phyloP scores from a whole-genome alignment of 768 basidiomycete genomes.

The Asterophora lycoperdoides region DNA sequence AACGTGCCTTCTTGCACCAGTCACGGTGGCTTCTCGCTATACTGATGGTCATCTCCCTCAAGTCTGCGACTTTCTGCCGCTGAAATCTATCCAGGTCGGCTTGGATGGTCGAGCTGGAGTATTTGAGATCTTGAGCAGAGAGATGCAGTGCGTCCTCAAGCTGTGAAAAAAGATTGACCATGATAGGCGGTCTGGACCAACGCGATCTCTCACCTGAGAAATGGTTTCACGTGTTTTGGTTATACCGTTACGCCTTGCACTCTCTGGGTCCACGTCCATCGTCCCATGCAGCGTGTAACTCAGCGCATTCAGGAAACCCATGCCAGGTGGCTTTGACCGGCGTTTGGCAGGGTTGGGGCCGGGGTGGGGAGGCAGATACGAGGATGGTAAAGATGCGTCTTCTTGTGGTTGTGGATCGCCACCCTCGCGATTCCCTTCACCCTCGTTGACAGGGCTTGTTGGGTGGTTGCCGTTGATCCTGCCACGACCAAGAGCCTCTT shows the following conservation, averaged over 20 bases:
- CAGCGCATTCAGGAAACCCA: conserved; percentile 85
- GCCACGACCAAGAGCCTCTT: conserved; percentile 75
- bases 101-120: conserved; percentile 94
- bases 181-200: background rate
- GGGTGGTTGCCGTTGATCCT: conserved; percentile 27
- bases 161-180: conserved; percentile 35
- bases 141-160: conserved; percentile 93
- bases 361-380: conserved; percentile 72
- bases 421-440: conserved; percentile 19
- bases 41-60: conserved; percentile 89
- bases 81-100: conserved; percentile 98
- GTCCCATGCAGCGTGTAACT: conserved; percentile 95
- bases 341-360: conserved; percentile 62
- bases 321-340: conserved; percentile 63
- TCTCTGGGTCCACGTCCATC: conserved; percentile 99
- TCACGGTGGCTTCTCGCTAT: conserved; percentile 90
- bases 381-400: conserved; percentile 39
- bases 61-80: conserved; percentile 95
- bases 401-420: conserved; percentile 24
- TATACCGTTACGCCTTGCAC: conserved; percentile 87
- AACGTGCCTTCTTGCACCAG: conserved; percentile 88
- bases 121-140: conserved; percentile 91
- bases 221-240: conserved; percentile 93
- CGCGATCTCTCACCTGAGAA: conserved; percentile 63
- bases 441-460: conserved; percentile 23